Evolutionary conservation across 1,139 yeast genomes (phyloP), one percentile per base, ranked within the genome.

Genomic region (Kodamaea suecica): DNA sequence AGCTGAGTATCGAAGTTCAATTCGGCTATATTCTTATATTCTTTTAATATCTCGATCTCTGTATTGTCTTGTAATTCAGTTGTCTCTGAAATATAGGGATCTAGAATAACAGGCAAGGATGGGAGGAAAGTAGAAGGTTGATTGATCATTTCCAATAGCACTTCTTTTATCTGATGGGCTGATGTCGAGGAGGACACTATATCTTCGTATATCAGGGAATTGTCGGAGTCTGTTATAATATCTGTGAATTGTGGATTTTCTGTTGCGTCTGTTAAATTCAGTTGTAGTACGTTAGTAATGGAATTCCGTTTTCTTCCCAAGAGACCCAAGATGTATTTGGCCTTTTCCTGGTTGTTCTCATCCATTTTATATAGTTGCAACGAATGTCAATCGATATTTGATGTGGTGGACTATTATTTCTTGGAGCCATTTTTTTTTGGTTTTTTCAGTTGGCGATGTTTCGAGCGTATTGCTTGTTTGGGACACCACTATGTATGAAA

Each of bases 51-150:
- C 6, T 33, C 28, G 9, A 42, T 37, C 29, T 46, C 52, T 2
- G 48, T 42, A 4, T 37, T 40, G 8, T 33, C 38, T 26, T 48
- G 52, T 8, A 19, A 26, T 7, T 34, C 37, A 4, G 48, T 45
- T 3, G 50, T 42, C 4, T 31, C 39, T 6, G 50, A 46, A 20
- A 26, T 36, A 35, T 47, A 47, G 3, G 29, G 32, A 21, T 46
- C 50, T 3, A 19, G 12, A 14, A 44, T 17, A 3, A 27, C 25
- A 3, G 37, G 31, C 31, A 31, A 14, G 13, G 23, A 17, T 13
- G 41, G 40, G 11, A 24, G 30, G 32, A 37, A 37, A 3, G 32
- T 13, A 14, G 32, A 27, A 9, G 31, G 35, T 19, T 29, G 32
- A 11, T 29, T 26, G 4, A 31, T 19, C 33, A 16, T 36, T 26